These are phyloP conservation scores for Priceomyces melissophilus DNA, from an alignment of 805 yeast genomes.

Conservation along the genomic window DNA sequence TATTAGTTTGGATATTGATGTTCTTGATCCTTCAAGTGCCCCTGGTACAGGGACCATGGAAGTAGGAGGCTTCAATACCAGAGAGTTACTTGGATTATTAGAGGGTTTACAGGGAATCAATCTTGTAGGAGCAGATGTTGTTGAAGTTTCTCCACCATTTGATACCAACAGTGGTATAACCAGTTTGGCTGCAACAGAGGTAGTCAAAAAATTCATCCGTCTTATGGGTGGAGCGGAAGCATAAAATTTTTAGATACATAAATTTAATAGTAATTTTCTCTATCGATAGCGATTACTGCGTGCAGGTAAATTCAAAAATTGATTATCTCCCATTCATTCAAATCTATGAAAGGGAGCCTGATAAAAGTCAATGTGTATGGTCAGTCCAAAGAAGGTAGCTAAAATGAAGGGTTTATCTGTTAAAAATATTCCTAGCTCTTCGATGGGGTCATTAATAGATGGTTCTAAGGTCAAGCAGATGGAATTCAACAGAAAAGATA, in stretches of 20 bases:
- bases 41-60: conserved; percentile 83
- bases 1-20: conserved; percentile 53
- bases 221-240: conserved; percentile 24
- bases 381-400: not conserved
- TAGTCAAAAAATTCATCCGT: conserved; percentile 49
- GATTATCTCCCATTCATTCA: not conserved
- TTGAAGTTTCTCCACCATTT: conserved; percentile 68
- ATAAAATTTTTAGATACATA: no score
- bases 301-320: not conserved
- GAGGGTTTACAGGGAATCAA: conserved; percentile 60
- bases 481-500: not conserved
- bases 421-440: not conserved
- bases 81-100: conserved; percentile 54
- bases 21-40: conserved; percentile 68
- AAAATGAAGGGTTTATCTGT: not conserved
- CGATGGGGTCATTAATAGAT: not conserved
- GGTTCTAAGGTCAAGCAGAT: not conserved
- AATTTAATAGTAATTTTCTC: no score
- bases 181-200: conserved; percentile 62
- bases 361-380: conserved; percentile 3
- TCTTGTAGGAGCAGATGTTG: conserved; percentile 72
- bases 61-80: conserved; percentile 56
- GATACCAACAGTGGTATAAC: conserved; percentile 61
- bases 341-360: not conserved
- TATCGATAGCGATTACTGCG: no score